phyloP scores from a whole-genome alignment of 352 stramenopile species.

The Pythium vanterpoolii region DNA sequence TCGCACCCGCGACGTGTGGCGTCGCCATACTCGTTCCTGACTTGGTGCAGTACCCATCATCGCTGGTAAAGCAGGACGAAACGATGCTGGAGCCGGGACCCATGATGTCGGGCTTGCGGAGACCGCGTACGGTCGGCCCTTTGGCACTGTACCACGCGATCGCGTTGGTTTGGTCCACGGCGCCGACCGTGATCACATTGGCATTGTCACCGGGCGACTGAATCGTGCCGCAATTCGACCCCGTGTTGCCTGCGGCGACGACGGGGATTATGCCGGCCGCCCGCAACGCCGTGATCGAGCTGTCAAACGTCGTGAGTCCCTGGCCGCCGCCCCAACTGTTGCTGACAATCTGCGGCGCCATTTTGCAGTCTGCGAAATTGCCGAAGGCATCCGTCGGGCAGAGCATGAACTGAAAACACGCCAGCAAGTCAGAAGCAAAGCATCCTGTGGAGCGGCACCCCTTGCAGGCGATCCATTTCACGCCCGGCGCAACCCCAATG shows the following conservation, averaged over 20 bases:
- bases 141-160: slow-evolving; percentile 23
- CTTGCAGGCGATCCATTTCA: slow-evolving; percentile 20
- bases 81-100: slow-evolving; percentile 10
- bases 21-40: slow-evolving; percentile 34
- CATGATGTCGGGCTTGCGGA: slow-evolving; percentile 29
- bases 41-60: slow-evolving; percentile 19
- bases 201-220: slow-evolving; percentile 21
- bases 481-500: slow-evolving; percentile 16
- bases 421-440: slow-evolving; percentile 22
- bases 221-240: slow-evolving; percentile 16
- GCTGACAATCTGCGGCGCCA: slow-evolving; percentile 27
- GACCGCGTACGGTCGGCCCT: slow-evolving; percentile 15
- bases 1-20: slow-evolving; percentile 28
- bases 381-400: slow-evolving; percentile 27
- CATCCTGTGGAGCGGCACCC: slow-evolving; percentile 18
- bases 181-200: slow-evolving; percentile 30
- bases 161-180: slow-evolving; percentile 12
- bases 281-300: slow-evolving; percentile 19
- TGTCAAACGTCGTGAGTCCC: slow-evolving; percentile 10
- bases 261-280: slow-evolving; percentile 30
- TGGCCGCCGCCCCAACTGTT: slow-evolving; percentile 26
- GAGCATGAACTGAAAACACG: slow-evolving; percentile 31
- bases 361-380: slow-evolving; percentile 14
- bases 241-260: slow-evolving; percentile 26
- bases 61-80: slow-evolving; percentile 10